Evolutionary conservation across 1,284 basidiomycete genomes (phyloP), one percentile per base, ranked within the genome.

Genomic region (Rhodotorula sp.): DNA sequence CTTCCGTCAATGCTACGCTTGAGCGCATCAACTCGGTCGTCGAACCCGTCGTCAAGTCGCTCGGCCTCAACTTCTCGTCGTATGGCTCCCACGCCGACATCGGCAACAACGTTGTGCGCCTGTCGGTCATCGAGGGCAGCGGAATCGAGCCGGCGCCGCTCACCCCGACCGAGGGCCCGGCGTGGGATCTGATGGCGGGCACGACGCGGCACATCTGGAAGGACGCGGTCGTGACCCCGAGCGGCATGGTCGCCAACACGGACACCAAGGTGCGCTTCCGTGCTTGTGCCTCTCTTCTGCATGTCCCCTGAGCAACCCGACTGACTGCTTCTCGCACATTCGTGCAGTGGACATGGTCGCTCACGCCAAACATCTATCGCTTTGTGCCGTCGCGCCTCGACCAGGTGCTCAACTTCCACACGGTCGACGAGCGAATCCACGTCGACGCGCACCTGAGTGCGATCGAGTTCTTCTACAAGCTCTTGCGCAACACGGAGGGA

Each of bases 91-190:
- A 62, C 45, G 13, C 50, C 5, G n/a, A 64, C 19, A 54, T 54
- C 21, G 41, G 45, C 3, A 56, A 69, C 25, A 53, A 58, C 5
- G 63, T 73, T 34, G 69, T 72, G 10, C 61, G 67, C 50, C 68
- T 75, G 23, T 53, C n/a, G 54, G 49, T 59, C n/a, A 21, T 61
- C 34, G 58, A 42, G 68, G 81, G 80, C 12, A 80, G 81, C 3
- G 82, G 82, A n/a, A 81, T 87, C 16, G 85, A 88, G 65, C 86
- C 88, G 12, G 85, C 88, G 7, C 87, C 87, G 0, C 80, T 85
- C 12, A 85, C 87, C 2, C 85, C 87, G 0, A 82, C 81, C 4
- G 79, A 80, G 23, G 78, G 78, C n/a, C 80, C 80, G 14, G 82
- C 84, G 12, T 89, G 84, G 79, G 77, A 81, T 34, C 70, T 88